Base-by-base conservation (phyloP, 2,329 filamentous ascomycete species). In the Verticillium isaacii region DNA sequence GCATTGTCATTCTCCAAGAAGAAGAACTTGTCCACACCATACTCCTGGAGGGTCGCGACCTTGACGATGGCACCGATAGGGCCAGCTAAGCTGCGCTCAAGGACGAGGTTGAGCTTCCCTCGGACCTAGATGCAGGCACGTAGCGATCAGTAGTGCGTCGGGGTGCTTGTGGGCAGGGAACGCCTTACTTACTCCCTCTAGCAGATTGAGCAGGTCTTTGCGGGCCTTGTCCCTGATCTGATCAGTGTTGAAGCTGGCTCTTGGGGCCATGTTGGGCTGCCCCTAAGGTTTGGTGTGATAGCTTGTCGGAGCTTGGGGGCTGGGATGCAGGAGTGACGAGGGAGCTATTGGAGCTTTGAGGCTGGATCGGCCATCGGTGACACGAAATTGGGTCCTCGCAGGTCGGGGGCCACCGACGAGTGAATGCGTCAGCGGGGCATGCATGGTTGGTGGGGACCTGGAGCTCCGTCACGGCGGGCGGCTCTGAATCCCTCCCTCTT, bases 1-100 rank as follows among this genome's bases (percentile, higher is more conserved):
- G 93, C 89, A 77, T 99, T 98, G 72, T 90, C 87, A 77, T 97
- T 98, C 76, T 99, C 95, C 56, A 99, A 82, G 72, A 97, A 90
- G 81, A 98, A 99, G 68, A 97, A 92, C 76, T 96, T 96, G 76
- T 98, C 93, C 68, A 99, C 93, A 34, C 96, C 96, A 79, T 98
- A 97, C 72, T 99, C 95, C 73, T 98, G 92, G 17, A 97, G 84
- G 11, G 91, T 94, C 25, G 94, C 94, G 72, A 97, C 96, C 75
- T 97, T 97, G 78, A 96, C 92, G 68, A 99, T 89, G 63, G 94
- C 84, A 63, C 93, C 92, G 68, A 99, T 85, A 34, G 93, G 92
- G 29, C 94, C 95, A 68, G 94, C 93, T 69, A 99, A 84, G 69
- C 89, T 89, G 76, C 90, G 91, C 75, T 98, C 94, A 72, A 99